Conservation (phyloP, 2,329 filamentous ascomycete species). For the Colletotrichum sojae region DNA sequence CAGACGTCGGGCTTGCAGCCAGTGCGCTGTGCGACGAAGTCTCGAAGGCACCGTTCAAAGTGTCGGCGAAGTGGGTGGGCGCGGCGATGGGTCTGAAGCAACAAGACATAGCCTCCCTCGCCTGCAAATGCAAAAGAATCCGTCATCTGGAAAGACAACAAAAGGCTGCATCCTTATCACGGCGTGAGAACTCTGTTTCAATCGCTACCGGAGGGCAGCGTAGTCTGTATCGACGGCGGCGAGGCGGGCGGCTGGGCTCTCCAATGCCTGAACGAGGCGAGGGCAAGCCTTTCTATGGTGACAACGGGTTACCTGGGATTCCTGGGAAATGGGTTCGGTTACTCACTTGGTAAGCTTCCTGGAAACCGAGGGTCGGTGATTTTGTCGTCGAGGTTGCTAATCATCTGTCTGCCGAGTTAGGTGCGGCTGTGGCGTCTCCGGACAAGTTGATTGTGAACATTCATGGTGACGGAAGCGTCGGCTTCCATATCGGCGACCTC, state of each 20-base stretch:
- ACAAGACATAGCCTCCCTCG: neutral
- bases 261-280: conserved; percentile 22
- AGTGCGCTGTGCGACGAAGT: neutral
- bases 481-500: conserved; percentile 29
- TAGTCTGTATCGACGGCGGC: conserved; percentile 22
- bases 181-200: conserved; percentile 10
- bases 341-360: conserved; percentile 11
- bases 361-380: neutral
- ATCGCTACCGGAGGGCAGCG: conserved; percentile 13
- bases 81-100: conserved; percentile 5
- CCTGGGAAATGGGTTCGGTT: conserved; percentile 26
- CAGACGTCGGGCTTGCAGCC: conserved; percentile 19
- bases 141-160: conserved; percentile 6
- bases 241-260: conserved; percentile 24
- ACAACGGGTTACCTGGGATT: conserved; percentile 22
- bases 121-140: neutral
- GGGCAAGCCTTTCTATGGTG: conserved; percentile 11
- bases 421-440: conserved; percentile 23
- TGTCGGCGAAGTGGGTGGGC: neutral
- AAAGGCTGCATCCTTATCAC: conserved; percentile 20
- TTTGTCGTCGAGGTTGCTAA: neutral
- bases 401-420: neutral
- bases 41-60: neutral
- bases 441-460: conserved; percentile 25
- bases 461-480: conserved; percentile 26